These are phyloP conservation scores for Leccinum imitatum DNA, from an alignment of 768 basidiomycete genomes.

Conservation along the genomic window DNA sequence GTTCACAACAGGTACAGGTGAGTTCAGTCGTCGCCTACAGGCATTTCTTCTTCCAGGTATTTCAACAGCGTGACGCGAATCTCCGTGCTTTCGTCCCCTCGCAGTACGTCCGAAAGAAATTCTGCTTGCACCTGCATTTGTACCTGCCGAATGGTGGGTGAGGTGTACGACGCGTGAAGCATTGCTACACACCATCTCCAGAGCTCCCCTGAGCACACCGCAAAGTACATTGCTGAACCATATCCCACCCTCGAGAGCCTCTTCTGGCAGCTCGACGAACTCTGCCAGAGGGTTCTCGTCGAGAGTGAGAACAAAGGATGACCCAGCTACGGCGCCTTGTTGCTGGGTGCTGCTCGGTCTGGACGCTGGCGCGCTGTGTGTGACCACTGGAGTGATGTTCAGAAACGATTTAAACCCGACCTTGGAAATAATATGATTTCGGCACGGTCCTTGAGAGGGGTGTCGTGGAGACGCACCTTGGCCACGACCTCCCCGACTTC, in stretches of 20 bases:
- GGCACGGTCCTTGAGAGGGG: not conserved
- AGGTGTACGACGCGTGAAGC: constrained; percentile 12
- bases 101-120: constrained; percentile 86
- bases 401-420: constrained; percentile 98
- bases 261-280: constrained; percentile 95
- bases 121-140: constrained; percentile 93
- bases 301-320: constrained; percentile 78
- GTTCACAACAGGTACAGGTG: constrained; percentile 18
- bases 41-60: constrained; percentile 95
- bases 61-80: constrained; percentile 88
- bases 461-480: constrained; percentile 56
- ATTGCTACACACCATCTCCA: constrained; percentile 83
- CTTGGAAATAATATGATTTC: constrained; percentile 39
- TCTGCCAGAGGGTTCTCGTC: constrained; percentile 98
- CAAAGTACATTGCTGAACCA: constrained; percentile 98
- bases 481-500: constrained; percentile 95
- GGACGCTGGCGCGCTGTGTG: constrained; percentile 60
- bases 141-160: constrained; percentile 51
- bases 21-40: constrained; percentile 82
- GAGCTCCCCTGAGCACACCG: constrained; percentile 86
- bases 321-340: constrained; percentile 44
- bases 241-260: constrained; percentile 86
- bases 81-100: constrained; percentile 94
- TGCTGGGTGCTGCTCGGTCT: constrained; percentile 43
- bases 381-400: constrained; percentile 83